Evolutionary conservation across 257 asterid species (phyloP).

Genomic region (Solanum ossicruentum): DNA sequence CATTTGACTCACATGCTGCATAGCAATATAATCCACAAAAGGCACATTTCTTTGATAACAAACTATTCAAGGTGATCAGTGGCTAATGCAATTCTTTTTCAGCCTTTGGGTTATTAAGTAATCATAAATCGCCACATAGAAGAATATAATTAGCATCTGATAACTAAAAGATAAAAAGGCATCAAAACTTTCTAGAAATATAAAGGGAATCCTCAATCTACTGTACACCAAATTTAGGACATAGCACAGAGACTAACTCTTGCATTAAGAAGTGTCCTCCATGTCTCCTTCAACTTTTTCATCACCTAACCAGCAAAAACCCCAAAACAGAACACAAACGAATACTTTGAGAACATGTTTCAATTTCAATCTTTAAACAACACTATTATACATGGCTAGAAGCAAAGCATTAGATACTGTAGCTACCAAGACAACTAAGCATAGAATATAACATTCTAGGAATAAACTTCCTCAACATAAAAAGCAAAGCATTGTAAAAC

Average conservation of each 20-base stretch:
- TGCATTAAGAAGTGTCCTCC: constrained; percentile 27
- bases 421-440: constrained; percentile 10
- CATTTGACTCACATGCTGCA: neutral
- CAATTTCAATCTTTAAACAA: constrained; percentile 20
- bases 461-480: constrained; percentile 12
- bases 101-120: neutral
- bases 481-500: constrained; percentile 11
- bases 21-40: neutral
- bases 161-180: too few relatives aligned
- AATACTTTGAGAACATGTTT: constrained; percentile 23
- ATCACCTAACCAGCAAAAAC: constrained; percentile 11
- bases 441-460: neutral
- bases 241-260: constrained; percentile 13
- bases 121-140: neutral
- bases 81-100: neutral
- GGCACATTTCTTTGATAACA: neutral
- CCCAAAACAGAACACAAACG: constrained; percentile 17
- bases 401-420: constrained; percentile 11
- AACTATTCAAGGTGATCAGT: neutral
- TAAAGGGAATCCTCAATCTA: neutral
- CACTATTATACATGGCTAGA: constrained; percentile 14
- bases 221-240: neutral
- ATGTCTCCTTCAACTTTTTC: constrained; percentile 36
- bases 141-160: neutral
- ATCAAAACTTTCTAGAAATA: neutral